A percentile compares a stretch with the other conserved stretches of the same genome.
These are phyloP conservation scores for Lentinula aciculospora DNA, from an alignment of 768 basidiomycete species.

Conservation along the genomic window DNA sequence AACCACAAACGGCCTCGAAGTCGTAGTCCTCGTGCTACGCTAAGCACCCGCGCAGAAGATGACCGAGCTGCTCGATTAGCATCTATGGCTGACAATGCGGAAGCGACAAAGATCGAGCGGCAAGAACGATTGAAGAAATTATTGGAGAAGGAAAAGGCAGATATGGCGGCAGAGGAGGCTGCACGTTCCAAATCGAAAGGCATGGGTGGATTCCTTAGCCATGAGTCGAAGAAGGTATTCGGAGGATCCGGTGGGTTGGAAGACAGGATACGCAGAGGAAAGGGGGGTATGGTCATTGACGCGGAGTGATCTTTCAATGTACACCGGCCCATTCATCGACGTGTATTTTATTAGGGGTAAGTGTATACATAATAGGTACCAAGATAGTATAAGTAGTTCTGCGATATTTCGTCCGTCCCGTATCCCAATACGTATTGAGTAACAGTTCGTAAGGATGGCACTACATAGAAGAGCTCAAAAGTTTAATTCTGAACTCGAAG, in stretches of 20 bases:
- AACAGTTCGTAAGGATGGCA: too few species aligned
- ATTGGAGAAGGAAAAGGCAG: conserved; percentile 73
- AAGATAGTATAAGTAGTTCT: background rate
- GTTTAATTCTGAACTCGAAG: conserved; percentile 5
- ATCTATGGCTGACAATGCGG: conserved; percentile 79
- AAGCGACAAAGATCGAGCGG: conserved; percentile 60
- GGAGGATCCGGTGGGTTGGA: conserved; percentile 74
- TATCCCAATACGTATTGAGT: background rate
- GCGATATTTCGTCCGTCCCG: background rate
- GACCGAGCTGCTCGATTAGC: conserved; percentile 85
- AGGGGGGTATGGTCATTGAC: conserved; percentile 65
- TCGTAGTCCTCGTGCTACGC: conserved; percentile 29
- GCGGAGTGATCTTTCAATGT: conserved; percentile 35
- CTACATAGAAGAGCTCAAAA: background rate
- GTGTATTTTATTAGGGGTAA: background rate
- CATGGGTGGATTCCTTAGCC: conserved; percentile 74
- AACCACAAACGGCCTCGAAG: conserved; percentile 48
- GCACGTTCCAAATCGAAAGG: conserved; percentile 68
- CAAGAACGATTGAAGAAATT: conserved; percentile 64
- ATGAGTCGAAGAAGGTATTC: conserved; percentile 83
- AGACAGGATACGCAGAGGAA: conserved; percentile 69
- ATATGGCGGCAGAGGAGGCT: conserved; percentile 66
- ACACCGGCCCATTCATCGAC: background rate
- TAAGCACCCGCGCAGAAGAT: conserved; percentile 20
- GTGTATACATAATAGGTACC: background rate